Evolutionary conservation across 257 asterid species (phyloP).

Genomic region (Asclepias syriaca): DNA sequence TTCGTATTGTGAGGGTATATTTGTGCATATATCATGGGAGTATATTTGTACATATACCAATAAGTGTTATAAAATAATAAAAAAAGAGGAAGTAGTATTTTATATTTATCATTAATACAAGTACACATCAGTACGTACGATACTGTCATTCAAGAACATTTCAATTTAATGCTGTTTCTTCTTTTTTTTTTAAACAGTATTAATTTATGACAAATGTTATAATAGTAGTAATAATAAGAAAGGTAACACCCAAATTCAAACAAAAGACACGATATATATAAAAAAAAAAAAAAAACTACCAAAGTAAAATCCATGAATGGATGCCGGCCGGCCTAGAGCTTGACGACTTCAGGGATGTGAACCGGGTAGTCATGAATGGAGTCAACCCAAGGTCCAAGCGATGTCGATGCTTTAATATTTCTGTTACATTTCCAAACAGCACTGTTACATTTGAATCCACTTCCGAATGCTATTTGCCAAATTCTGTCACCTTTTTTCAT

Average conservation of each 20-base stretch:
- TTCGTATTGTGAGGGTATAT: too few species aligned
- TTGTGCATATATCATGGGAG: too few species aligned
- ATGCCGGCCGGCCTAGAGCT: conserved; percentile 25
- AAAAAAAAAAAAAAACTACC: background rate
- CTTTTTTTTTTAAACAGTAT: background rate
- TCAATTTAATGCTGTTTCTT: background rate
- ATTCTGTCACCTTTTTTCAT: conserved; percentile 52
- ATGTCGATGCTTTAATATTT: conserved; percentile 33
- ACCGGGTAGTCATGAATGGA: conserved; percentile 50
- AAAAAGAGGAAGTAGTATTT: too few species aligned
- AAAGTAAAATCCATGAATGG: background rate
- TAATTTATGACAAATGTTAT: background rate
- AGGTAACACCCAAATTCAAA: background rate
- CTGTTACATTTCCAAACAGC: conserved; percentile 65
- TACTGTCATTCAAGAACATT: background rate
- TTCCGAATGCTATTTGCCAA: conserved; percentile 60
- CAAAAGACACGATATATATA: background rate
- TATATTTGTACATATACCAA: too few species aligned
- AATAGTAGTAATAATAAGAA: background rate
- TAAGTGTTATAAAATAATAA: too few species aligned
- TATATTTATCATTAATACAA: background rate
- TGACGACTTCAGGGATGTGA: conserved; percentile 52
- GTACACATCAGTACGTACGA: too few species aligned
- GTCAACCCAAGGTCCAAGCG: conserved; percentile 48
- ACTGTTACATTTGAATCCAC: conserved; percentile 61